Percentiles rank a stretch among this genome's conserved stretches.
Evolutionary conservation across 768 basidiomycete species (phyloP).

Genomic region (Coprinellus aureogranulatus): DNA sequence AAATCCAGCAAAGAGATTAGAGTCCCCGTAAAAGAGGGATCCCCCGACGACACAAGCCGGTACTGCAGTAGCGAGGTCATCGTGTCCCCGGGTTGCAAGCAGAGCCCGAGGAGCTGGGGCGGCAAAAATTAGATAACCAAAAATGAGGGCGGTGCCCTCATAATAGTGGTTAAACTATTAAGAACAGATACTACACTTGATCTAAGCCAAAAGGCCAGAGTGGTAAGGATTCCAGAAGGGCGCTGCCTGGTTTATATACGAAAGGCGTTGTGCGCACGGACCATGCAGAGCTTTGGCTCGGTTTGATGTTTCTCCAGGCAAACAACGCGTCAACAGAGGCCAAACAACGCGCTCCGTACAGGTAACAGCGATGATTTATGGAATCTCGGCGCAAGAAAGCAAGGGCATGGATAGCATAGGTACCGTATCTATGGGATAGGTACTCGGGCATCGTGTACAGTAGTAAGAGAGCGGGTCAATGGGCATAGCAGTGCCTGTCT

Average conservation of each 20-base stretch:
- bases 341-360: no score
- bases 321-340: not conserved
- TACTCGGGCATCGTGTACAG: no score
- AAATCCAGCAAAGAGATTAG: slow-evolving; percentile 27
- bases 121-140: slow-evolving; percentile 58
- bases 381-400: no score
- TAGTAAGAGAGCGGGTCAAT: no score
- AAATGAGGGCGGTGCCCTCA: slow-evolving; percentile 52
- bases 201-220: slow-evolving; percentile 96
- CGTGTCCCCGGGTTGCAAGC: slow-evolving; percentile 54
- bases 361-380: no score
- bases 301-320: not conserved
- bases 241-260: slow-evolving; percentile 25
- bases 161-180: slow-evolving; percentile 75
- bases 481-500: no score
- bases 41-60: slow-evolving; percentile 65
- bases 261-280: slow-evolving; percentile 29
- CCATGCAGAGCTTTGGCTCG: slow-evolving; percentile 18
- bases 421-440: no score
- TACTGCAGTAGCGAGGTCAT: slow-evolving; percentile 60
- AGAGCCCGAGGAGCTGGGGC: slow-evolving; percentile 53
- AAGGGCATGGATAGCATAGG: no score
- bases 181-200: slow-evolving; percentile 98
- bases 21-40: slow-evolving; percentile 30
- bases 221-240: slow-evolving; percentile 52